Evolutionary conservation across 768 basidiomycete genomes (phyloP), one percentile per base, ranked within the genome.

Genomic region (Cystoderma amianthinum): DNA sequence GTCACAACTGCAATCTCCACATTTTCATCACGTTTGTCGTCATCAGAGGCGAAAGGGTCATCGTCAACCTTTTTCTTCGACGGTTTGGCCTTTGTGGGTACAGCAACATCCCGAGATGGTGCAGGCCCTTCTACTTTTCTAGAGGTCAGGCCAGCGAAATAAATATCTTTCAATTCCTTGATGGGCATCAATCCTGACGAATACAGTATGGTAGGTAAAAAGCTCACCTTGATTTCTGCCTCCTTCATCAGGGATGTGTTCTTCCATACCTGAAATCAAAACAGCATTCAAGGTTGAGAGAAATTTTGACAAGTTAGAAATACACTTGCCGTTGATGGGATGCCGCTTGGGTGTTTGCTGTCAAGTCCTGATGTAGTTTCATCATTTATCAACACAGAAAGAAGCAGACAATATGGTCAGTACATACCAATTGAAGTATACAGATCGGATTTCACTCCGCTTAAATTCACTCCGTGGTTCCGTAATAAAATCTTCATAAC

Each of bases 261-360:
- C 62, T 81, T 85, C 82, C 85, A 86, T 21, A 78, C 65, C 85
- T 85, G 45, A 3, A 44, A 33, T 30, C 43, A 41, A 17, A 7
- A n/a, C n/a, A n/a, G n/a, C n/a, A n/a, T n/a, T n/a, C n/a, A n/a
- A n/a, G n/a, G n/a, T n/a, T n/a, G n/a, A n/a, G n/a, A n/a, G n/a
- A n/a, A n/a, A n/a, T n/a, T n/a, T n/a, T n/a, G n/a, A 9, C 17
- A 38, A 18, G 23, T 13, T 23, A 13, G 6, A 18, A n/a, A 37
- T 21, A 2, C 11, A 56, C 69, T 35, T 43, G 82, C 85, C 45
- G 85, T 85, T 17, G 85, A 80, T 30, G 69, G 74, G 38, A 88
- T 70, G 5, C 84, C 81, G 53, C 82, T 85, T 1, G 78, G 57
- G 53, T 87, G 85, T 53, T 88, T 88, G 58, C 83, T 85, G 48